Evolutionary conservation across 768 basidiomycete species (phyloP).

Genomic region (Panellus pusillus): DNA sequence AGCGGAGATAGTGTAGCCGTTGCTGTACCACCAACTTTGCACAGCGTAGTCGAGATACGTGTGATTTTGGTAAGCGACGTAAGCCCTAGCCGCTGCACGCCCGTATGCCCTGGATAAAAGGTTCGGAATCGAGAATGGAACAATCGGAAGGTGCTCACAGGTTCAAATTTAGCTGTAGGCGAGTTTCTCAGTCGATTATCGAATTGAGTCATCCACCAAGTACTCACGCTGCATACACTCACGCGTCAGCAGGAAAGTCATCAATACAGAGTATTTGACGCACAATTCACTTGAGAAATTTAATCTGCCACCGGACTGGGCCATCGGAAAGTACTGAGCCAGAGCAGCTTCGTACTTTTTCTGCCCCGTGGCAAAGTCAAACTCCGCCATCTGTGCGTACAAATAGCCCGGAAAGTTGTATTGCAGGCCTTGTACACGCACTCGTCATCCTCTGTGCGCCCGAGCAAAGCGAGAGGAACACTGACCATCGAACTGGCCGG

Average conservation of each 20-base stretch:
- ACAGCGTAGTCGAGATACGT: conserved; percentile 6
- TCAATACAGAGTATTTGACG: too few relatives aligned
- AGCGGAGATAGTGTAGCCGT: not conserved
- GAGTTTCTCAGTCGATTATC: too few relatives aligned
- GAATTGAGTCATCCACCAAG: too few relatives aligned
- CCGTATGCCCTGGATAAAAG: not conserved
- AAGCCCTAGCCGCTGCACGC: conserved; percentile 2
- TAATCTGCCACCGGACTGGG: not conserved
- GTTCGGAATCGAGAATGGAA: not conserved
- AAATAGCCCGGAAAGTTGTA: conserved; percentile 7
- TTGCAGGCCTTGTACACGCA: too few relatives aligned
- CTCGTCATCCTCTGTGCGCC: too few relatives aligned
- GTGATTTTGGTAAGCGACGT: not conserved
- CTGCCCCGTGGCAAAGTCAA: conserved; percentile 12
- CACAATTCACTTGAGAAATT: conserved; percentile 1
- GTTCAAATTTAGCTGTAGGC: not conserved
- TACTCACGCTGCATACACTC: too few relatives aligned
- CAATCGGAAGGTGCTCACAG: not conserved
- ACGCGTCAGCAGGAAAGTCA: not conserved
- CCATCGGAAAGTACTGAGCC: not conserved
- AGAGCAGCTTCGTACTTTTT: conserved; percentile 3
- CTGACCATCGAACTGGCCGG: conserved; percentile 3
- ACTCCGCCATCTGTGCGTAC: conserved; percentile 16
- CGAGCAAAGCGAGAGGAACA: not conserved
- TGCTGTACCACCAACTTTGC: conserved; percentile 5